Base-by-base conservation (phyloP, 257 asterid genomes). In the Mitragyna speciosa region DNA sequence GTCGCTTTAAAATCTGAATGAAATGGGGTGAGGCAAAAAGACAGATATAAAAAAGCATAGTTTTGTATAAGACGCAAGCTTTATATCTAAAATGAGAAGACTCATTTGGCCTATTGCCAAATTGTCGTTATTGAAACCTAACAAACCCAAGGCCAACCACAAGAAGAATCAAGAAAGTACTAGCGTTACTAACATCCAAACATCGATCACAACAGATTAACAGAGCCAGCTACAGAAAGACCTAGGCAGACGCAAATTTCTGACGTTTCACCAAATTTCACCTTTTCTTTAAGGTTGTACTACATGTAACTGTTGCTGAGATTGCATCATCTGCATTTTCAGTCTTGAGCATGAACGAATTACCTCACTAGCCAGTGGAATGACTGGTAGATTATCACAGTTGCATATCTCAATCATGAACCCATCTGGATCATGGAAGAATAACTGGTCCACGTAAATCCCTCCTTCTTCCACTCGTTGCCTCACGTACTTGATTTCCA, bases 371-470 rank as follows among this genome's bases (percentile, higher is more conserved):
- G 96, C 91, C 76, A 95, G 58, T 0, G 98, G 97, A 68, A 95
- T 43, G 49, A 93, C 84, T 20, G 99, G 97, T n/a, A 95, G 80
- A 76, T 93, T 88, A 54, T 95, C 99, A 73, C 99, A 95, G 86
- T 95, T 92, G 88, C 99, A 95, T 65, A 95, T 93, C 78, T 95
- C 99, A 11, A 93, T 89, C 99, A 95, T 95, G 92, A 95, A 95
- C 0, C 97, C 99, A 45, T 93, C 98, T 0, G 99, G 98, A 43
- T 95, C 99, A 77, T 93, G 99, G 87, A 95, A 95, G 83, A 95
- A 95, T 11, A 95, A 76, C 73, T 95, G 99, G 54, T 95, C 98
- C 26, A 95, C 98, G 83, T 91, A 85, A 28, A 93, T 81, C 9
- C 99, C 98, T 1, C 97, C 98, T 84, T 92, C 99, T 67, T 91